Conservation (phyloP, 1,284 basidiomycete genomes). For the Marasmius oreades region DNA sequence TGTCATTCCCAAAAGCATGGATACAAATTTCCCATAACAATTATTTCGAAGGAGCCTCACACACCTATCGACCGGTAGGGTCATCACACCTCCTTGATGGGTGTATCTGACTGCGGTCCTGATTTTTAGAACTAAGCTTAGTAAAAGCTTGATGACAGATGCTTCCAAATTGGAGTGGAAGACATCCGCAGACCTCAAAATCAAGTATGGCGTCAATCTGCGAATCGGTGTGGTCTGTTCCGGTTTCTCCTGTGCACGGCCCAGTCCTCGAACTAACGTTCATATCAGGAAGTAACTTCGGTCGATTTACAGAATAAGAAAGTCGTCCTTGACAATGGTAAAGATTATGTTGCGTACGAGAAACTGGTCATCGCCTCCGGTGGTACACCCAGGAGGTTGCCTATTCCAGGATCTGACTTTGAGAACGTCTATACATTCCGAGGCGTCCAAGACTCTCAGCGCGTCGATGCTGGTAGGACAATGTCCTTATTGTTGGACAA, state of each 20-base stretch:
- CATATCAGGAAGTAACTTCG: slow-evolving; percentile 55
- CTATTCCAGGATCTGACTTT: slow-evolving; percentile 75
- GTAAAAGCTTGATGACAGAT: slow-evolving; percentile 83
- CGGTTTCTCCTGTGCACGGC: slow-evolving; percentile 22
- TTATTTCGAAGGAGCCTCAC: slow-evolving; percentile 78
- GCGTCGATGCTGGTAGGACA: slow-evolving; percentile 64
- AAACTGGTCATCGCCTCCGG: slow-evolving; percentile 75
- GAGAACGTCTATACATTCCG: slow-evolving; percentile 81
- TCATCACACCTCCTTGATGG: neutral
- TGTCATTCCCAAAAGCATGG: slow-evolving; percentile 50
- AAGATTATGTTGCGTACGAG: slow-evolving; percentile 64
- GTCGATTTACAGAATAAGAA: slow-evolving; percentile 62
- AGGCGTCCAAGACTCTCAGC: slow-evolving; percentile 54
- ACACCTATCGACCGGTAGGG: slow-evolving; percentile 82
- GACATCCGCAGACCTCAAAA: slow-evolving; percentile 70
- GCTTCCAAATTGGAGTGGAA: slow-evolving; percentile 76
- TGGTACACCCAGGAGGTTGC: slow-evolving; percentile 65
- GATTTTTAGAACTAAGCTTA: slow-evolving; percentile 74
- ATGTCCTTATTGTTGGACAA: neutral
- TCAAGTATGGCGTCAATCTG: slow-evolving; percentile 78
- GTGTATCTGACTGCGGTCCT: slow-evolving; percentile 7
- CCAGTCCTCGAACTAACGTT: neutral
- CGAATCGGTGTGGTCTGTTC: slow-evolving; percentile 55
- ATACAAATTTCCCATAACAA: slow-evolving; percentile 74
- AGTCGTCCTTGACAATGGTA: slow-evolving; percentile 56